phyloP scores from a whole-genome alignment of 805 yeast genomes.

The Torulaspora microellipsoides region DNA sequence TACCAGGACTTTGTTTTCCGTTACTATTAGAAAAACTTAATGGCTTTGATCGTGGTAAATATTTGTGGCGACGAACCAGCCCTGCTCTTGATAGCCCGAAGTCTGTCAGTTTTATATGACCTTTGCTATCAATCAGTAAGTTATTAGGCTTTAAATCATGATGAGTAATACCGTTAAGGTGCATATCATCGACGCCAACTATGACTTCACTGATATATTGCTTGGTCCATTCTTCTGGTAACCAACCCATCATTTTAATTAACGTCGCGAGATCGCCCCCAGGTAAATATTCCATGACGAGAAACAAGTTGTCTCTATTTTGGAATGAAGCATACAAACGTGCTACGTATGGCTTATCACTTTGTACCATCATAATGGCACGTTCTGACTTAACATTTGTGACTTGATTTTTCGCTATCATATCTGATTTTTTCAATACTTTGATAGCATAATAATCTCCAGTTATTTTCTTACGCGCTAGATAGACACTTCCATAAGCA shows the following conservation, averaged over 20 bases:
- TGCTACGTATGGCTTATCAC: slow-evolving; percentile 90
- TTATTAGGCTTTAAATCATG: slow-evolving; percentile 96
- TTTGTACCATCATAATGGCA: slow-evolving; percentile 96
- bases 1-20: slow-evolving; percentile 7
- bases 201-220: slow-evolving; percentile 86
- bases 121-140: slow-evolving; percentile 73
- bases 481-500: slow-evolving; percentile 93
- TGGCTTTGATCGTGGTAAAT: slow-evolving; percentile 6
- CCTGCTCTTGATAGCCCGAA: slow-evolving; percentile 93
- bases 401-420: slow-evolving; percentile 96
- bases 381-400: slow-evolving; percentile 91
- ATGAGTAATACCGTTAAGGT: slow-evolving; percentile 83
- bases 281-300: slow-evolving; percentile 93
- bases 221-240: slow-evolving; percentile 83
- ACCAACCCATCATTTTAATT: slow-evolving; percentile 70
- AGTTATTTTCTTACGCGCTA: slow-evolving; percentile 76
- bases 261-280: slow-evolving; percentile 96
- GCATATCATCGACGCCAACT: slow-evolving; percentile 86
- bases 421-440: slow-evolving; percentile 84
- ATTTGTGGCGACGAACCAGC: slow-evolving; percentile 71
- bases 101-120: slow-evolving; percentile 91
- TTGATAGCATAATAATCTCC: slow-evolving; percentile 96
- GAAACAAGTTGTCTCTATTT: slow-evolving; percentile 74
- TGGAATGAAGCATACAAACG: slow-evolving; percentile 85
- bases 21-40: slow-evolving; percentile 8